Evolutionary conservation across 805 yeast genomes (phyloP).

Genomic region (Ogataea ramenticola): DNA sequence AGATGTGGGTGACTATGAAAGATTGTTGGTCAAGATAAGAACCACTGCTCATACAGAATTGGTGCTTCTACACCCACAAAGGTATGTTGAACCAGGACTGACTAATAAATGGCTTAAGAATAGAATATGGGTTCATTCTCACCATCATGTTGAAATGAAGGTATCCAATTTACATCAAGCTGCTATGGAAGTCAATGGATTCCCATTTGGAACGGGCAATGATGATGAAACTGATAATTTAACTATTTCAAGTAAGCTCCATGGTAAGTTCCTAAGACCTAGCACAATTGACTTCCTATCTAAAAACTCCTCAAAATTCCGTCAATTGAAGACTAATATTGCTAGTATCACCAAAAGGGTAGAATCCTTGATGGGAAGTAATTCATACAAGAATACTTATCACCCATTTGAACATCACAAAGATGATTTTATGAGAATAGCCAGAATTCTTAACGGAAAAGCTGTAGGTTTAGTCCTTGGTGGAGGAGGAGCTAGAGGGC

Average conservation of each 20-base stretch:
- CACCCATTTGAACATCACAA: conserved; percentile 50
- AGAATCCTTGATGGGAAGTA: conserved; percentile 16
- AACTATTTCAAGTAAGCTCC: not conserved
- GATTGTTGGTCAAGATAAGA: conserved; percentile 61
- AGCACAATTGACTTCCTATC: not conserved
- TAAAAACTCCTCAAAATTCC: not conserved
- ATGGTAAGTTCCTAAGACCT: not conserved
- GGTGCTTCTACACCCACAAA: conserved; percentile 76
- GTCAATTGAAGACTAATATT: conserved; percentile 17
- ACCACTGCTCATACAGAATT: conserved; percentile 86
- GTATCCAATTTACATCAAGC: not conserved
- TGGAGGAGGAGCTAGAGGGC: conserved; percentile 97
- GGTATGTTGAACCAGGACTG: conserved; percentile 75
- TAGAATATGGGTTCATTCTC: conserved; percentile 86
- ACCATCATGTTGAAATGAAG: conserved; percentile 81
- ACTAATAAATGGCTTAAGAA: conserved; percentile 80
- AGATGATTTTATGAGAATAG: conserved; percentile 83
- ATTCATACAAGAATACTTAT: conserved; percentile 17
- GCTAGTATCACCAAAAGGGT: conserved; percentile 14
- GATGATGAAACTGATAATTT: not conserved
- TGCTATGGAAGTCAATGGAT: not conserved
- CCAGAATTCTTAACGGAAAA: conserved; percentile 84
- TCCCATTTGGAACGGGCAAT: not conserved
- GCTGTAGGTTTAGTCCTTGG: conserved; percentile 93
- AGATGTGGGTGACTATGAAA: conserved; percentile 79